phyloP scores from a whole-genome alignment of 768 basidiomycete genomes.

The Russula olivacea region DNA sequence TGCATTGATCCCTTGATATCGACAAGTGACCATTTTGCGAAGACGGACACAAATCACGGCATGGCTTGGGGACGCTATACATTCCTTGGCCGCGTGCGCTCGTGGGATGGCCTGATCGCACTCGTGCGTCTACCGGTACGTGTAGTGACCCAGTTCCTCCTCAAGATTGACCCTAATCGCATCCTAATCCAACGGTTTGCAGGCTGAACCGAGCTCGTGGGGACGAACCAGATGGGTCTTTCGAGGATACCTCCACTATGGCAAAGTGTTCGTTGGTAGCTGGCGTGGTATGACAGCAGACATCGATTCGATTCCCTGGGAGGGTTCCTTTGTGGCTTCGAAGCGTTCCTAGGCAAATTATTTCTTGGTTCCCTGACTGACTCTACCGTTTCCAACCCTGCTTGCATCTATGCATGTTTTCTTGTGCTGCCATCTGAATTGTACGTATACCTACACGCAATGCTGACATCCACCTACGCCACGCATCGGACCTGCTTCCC shows the following conservation, averaged over 20 bases:
- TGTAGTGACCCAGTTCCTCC: slow-evolving; percentile 5
- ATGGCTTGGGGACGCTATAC: slow-evolving; percentile 35
- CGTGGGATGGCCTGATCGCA: slow-evolving; percentile 37
- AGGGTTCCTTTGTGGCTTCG: slow-evolving; percentile 61
- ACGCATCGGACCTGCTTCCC: slow-evolving; percentile 1
- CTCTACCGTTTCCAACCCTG: background rate
- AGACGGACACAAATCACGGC: slow-evolving; percentile 44
- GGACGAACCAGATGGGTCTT: slow-evolving; percentile 41
- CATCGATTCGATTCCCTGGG: slow-evolving; percentile 47
- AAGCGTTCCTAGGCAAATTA: slow-evolving; percentile 30
- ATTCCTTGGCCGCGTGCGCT: slow-evolving; percentile 35
- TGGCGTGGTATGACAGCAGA: slow-evolving; percentile 51
- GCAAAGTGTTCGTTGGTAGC: slow-evolving; percentile 61
- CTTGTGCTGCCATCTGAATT: slow-evolving; percentile 7
- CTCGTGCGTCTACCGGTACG: slow-evolving; percentile 32
- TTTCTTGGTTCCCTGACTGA: slow-evolving; percentile 4
- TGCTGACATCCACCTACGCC: slow-evolving; percentile 3
- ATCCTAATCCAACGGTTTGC: background rate
- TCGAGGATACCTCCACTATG: slow-evolving; percentile 65
- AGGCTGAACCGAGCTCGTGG: slow-evolving; percentile 14
- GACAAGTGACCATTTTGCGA: background rate
- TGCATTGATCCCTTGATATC: background rate
- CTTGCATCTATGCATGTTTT: slow-evolving; percentile 4
- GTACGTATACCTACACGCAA: slow-evolving; percentile 16
- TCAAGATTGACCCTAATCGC: background rate